A percentile compares a stretch with the other conserved stretches of the same genome.
Evolutionary conservation across 2,329 filamentous ascomycete species (phyloP).

Genomic region (Fusarium poae): DNA sequence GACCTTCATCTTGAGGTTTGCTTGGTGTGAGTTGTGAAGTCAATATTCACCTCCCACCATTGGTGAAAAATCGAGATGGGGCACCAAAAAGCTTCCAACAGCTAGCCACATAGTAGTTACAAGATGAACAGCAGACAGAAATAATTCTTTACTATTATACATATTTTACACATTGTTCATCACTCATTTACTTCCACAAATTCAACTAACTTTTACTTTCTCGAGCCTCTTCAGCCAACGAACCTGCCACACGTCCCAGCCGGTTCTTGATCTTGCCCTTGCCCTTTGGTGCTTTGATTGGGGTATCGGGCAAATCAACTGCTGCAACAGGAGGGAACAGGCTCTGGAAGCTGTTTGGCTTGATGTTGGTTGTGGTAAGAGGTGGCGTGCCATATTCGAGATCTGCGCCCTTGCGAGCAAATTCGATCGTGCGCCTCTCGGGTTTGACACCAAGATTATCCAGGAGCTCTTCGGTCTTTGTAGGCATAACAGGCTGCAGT

Average conservation of each 20-base stretch:
- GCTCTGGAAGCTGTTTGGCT: slow-evolving; percentile 54
- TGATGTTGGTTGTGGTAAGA: slow-evolving; percentile 15
- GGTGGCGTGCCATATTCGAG: slow-evolving; percentile 71
- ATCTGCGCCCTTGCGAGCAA: slow-evolving; percentile 75
- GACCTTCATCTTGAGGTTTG: slow-evolving; percentile 56
- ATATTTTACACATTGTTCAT: slow-evolving; percentile 33
- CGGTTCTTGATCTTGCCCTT: slow-evolving; percentile 44
- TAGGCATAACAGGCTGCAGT: slow-evolving; percentile 91
- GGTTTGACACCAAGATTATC: slow-evolving; percentile 80
- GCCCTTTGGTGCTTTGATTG: not conserved
- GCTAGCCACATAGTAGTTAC: not conserved
- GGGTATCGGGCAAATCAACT: slow-evolving; percentile 42
- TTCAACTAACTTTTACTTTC: slow-evolving; percentile 1
- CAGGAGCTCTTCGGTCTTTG: slow-evolving; percentile 77
- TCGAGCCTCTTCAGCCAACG: slow-evolving; percentile 50
- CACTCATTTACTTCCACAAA: slow-evolving; percentile 6
- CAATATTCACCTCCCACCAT: slow-evolving; percentile 10
- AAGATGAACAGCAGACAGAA: not conserved
- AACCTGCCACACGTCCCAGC: slow-evolving; percentile 47
- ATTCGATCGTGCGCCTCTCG: slow-evolving; percentile 71
- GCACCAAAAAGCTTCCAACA: slow-evolving; percentile 4
- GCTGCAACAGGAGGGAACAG: slow-evolving; percentile 65
- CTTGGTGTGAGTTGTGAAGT: slow-evolving; percentile 24
- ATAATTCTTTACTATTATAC: slow-evolving; percentile 31
- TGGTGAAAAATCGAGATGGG: slow-evolving; percentile 37